Evolutionary conservation across 805 yeast species (phyloP), one percentile per base, ranked within the genome.

Genomic region (Cyberlindnera xylosilytica): DNA sequence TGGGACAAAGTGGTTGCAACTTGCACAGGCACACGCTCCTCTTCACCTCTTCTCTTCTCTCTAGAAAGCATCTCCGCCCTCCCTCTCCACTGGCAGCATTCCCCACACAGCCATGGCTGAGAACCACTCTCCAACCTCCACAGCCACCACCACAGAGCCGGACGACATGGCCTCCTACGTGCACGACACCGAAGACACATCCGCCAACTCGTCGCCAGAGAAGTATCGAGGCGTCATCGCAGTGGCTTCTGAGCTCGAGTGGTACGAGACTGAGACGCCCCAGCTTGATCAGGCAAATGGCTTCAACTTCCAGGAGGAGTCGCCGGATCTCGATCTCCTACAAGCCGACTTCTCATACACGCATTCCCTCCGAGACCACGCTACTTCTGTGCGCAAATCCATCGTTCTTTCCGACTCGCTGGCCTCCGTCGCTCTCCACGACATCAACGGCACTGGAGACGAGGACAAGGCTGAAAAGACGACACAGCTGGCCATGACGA

Each of bases 401-500:
- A 45, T 57, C 9, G 50, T 57, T 2, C 29, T 53, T 5, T 53
- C 58, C 1, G 54, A 50, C n/a, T 56, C 60, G 1, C 41, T 54
- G 48, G 57, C 50, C 9, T 56, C 60, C 1, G 36, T 45, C 28
- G 3, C 46, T 20, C 23, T 45, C 36, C 11, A 34, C 2, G 41
- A 38, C 20, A 24, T 29, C 20, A n/a, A 20, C 28, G 17, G 27
- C 5, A 36, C 20, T 6, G 18, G 7, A 15, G 9, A n/a, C 9
- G 32, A 27, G 18, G 44, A 24, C 12, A 4, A 22, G 10, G 28
- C 44, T 4, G 47, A 38, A 34, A 34, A 20, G 16, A 39, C 40
- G 26, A 41, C 46, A 13, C 42, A 41, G 36, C 34, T 62, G 16
- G 62, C 63, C 30, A 66, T 69, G 63, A 65, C 71, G 4, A 60